Evolutionary conservation across 176 grass and related monocot species (phyloP).

Genomic region (Bolboschoenus planiculmis): DNA sequence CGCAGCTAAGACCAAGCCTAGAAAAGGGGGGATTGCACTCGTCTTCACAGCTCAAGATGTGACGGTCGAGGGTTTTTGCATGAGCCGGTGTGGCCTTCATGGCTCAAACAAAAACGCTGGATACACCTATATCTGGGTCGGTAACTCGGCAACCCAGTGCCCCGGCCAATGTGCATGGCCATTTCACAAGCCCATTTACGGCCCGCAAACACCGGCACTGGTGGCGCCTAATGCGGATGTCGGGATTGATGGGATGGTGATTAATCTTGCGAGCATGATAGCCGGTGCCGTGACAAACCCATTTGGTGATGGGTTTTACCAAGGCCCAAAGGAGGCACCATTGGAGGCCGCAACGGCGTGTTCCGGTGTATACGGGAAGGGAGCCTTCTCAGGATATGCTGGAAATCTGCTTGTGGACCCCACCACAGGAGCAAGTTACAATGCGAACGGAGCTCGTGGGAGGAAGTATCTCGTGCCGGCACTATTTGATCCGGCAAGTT

Average conservation of each 20-base stretch:
- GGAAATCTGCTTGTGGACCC: constrained; percentile 40
- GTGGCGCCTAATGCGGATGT: constrained; percentile 49
- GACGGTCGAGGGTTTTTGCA: constrained; percentile 58
- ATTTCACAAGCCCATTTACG: constrained; percentile 54
- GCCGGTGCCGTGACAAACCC: constrained; percentile 60
- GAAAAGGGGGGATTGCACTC: constrained; percentile 39
- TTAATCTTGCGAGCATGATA: constrained; percentile 56
- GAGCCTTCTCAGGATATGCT: constrained; percentile 53
- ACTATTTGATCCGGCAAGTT: constrained; percentile 45
- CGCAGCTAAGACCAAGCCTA: constrained; percentile 26
- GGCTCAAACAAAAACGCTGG: constrained; percentile 12
- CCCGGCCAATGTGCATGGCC: constrained; percentile 45
- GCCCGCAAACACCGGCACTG: constrained; percentile 39
- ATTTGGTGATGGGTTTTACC: constrained; percentile 67
- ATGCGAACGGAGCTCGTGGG: constrained; percentile 43
- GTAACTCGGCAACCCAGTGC: constrained; percentile 47
- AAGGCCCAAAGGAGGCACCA: constrained; percentile 50
- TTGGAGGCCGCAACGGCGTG: constrained; percentile 65
- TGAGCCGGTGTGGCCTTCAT: constrained; percentile 55
- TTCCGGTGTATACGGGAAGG: constrained; percentile 53
- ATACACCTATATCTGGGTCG: constrained; percentile 50
- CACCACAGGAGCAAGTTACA: constrained; percentile 52
- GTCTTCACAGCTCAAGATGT: constrained; percentile 61
- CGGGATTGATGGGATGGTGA: constrained; percentile 49
- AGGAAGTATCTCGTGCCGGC: constrained; percentile 54